Conservation (phyloP, 2,329 filamentous ascomycete genomes). For the Cyclaneusma minus region DNA sequence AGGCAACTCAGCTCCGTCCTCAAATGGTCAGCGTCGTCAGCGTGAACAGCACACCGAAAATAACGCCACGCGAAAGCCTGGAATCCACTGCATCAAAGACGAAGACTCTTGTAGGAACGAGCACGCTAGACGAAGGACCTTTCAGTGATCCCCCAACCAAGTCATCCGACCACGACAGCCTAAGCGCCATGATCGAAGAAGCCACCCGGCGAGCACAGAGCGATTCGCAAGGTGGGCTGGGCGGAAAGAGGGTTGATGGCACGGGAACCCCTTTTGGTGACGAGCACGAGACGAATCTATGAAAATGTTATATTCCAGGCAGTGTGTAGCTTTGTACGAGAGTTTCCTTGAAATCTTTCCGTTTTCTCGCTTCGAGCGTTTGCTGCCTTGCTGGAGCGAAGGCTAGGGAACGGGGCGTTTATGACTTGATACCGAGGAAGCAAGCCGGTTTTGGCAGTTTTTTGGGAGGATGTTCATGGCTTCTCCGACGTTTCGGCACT, state of each 20-base stretch:
- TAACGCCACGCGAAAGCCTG: slow-evolving; percentile 9
- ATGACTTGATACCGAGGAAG: no score
- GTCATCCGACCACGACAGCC: slow-evolving; percentile 16
- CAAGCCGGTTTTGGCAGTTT: no score
- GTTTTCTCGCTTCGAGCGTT: no score
- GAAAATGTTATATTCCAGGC: no score
- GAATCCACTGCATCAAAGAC: slow-evolving; percentile 1
- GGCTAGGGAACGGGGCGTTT: no score
- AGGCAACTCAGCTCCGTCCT: slow-evolving; percentile 37
- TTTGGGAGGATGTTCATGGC: no score
- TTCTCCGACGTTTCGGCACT: no score
- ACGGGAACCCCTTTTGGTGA: slow-evolving; percentile 40
- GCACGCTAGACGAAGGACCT: slow-evolving; percentile 33
- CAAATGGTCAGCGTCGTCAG: slow-evolving; percentile 44
- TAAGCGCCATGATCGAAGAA: slow-evolving; percentile 41
- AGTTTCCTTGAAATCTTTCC: no score
- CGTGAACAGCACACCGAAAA: slow-evolving; percentile 11
- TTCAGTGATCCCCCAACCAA: slow-evolving; percentile 38
- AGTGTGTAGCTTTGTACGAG: no score
- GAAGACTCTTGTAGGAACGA: slow-evolving; percentile 5
- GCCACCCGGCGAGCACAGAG: slow-evolving; percentile 22
- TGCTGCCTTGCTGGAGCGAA: no score
- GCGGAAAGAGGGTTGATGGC: slow-evolving; percentile 21
- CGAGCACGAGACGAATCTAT: slow-evolving; percentile 38
- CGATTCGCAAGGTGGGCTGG: slow-evolving; percentile 12